phyloP scores from a whole-genome alignment of 306 rosid genomes.

The Quercus cerris region DNA sequence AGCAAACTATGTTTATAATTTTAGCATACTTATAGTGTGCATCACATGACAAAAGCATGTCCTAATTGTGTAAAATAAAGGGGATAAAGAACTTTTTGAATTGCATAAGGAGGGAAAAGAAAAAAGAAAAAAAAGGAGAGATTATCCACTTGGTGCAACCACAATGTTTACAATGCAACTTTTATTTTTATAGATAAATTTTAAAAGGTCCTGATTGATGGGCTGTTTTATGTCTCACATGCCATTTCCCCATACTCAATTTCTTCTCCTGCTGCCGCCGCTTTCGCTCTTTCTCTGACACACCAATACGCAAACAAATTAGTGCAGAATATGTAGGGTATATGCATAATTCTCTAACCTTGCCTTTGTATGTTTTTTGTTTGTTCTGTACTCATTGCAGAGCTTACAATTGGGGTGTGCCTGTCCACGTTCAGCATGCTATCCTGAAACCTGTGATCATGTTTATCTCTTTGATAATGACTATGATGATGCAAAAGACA shows the following conservation, averaged over 20 bases:
- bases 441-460: constrained; percentile 90
- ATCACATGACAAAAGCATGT: too few species aligned
- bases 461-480: constrained; percentile 88
- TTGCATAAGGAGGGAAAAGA: too few species aligned
- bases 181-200: too few species aligned
- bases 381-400: constrained; percentile 35
- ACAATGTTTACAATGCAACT: too few species aligned
- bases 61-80: too few species aligned
- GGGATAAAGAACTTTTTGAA: too few species aligned
- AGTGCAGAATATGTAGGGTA: neutral
- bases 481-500: constrained; percentile 90
- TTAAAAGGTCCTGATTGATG: neutral
- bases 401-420: constrained; percentile 78
- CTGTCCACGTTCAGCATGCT: constrained; percentile 62
- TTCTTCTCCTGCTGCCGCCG: neutral
- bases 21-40: too few species aligned
- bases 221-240: neutral
- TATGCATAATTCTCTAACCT: constrained; percentile 4
- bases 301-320: neutral
- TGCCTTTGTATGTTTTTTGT: constrained; percentile 11
- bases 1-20: too few species aligned
- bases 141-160: too few species aligned
- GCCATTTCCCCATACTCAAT: neutral
- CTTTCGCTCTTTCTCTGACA: neutral
- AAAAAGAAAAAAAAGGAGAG: too few species aligned